These are phyloP conservation scores for Artemisia argyi DNA, from an alignment of 129 eudicot species.

Conservation along the genomic window DNA sequence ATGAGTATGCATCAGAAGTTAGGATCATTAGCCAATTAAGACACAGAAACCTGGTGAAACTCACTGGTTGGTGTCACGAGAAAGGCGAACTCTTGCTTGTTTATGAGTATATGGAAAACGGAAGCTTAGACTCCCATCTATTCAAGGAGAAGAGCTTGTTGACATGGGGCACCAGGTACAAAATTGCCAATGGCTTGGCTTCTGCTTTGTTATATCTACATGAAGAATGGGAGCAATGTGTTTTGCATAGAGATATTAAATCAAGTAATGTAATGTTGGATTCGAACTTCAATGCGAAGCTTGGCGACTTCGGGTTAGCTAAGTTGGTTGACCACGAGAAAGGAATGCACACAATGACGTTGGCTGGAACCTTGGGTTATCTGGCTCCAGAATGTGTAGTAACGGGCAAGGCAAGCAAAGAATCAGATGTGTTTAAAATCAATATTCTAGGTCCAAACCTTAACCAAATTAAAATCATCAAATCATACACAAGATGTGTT, in stretches of 20 bases:
- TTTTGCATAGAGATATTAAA: slow-evolving; percentile 44
- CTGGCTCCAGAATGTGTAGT: slow-evolving; percentile 40
- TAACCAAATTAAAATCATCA: no score
- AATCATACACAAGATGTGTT: no score
- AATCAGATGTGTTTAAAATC: slow-evolving; percentile 32
- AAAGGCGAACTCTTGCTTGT: slow-evolving; percentile 36
- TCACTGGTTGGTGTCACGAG: slow-evolving; percentile 54
- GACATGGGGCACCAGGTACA: slow-evolving; percentile 41
- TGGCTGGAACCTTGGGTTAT: slow-evolving; percentile 44
- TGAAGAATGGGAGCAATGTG: slow-evolving; percentile 46
- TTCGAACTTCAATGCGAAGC: slow-evolving; percentile 32
- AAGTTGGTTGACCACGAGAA: slow-evolving; percentile 42
- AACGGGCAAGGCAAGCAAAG: slow-evolving; percentile 37
- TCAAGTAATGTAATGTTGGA: slow-evolving; percentile 43
- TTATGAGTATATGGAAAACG: slow-evolving; percentile 39
- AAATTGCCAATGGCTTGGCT: slow-evolving; percentile 38
- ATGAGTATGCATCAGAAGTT: slow-evolving; percentile 52
- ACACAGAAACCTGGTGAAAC: slow-evolving; percentile 48
- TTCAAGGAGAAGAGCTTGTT: slow-evolving; percentile 29
- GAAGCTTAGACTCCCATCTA: slow-evolving; percentile 48
- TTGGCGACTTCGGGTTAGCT: slow-evolving; percentile 47
- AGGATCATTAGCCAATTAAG: slow-evolving; percentile 46
- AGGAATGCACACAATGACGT: slow-evolving; percentile 26
- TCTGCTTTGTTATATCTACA: slow-evolving; percentile 48
- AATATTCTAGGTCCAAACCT: no score